phyloP scores from a whole-genome alignment of 441 rosid species.

The Macaranga tanarius region DNA sequence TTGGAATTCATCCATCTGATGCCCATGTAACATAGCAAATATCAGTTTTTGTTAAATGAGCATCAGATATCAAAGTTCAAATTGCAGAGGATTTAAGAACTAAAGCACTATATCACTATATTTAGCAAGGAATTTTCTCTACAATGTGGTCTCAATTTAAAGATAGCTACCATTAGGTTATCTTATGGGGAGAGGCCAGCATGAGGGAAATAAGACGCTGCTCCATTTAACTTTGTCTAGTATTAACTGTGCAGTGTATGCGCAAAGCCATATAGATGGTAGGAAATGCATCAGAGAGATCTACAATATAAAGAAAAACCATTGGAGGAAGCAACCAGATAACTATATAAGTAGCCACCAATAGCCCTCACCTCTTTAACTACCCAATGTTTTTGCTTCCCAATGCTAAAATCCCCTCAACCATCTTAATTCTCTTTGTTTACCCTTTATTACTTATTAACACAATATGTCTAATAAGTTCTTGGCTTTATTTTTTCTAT shows the following conservation, averaged over 20 bases:
- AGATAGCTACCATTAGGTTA: neutral
- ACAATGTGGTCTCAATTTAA: neutral
- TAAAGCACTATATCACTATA: neutral
- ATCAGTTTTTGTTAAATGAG: neutral
- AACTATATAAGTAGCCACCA: no score
- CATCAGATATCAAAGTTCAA: neutral
- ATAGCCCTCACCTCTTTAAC: no score
- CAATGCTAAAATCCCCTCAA: neutral
- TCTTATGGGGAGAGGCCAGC: neutral
- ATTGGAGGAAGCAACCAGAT: neutral
- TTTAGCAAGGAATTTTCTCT: neutral
- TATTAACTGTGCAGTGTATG: neutral
- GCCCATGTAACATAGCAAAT: constrained; percentile 8
- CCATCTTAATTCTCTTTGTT: neutral
- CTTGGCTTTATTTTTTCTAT: neutral
- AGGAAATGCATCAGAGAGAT: neutral
- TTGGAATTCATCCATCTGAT: constrained; percentile 62
- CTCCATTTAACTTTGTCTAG: neutral
- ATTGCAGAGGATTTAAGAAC: neutral
- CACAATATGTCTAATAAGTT: neutral
- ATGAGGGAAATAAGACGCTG: neutral
- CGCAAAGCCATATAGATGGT: neutral
- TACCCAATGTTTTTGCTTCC: neutral
- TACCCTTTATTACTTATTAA: neutral
- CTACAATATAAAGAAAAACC: neutral